A percentile compares a stretch with the other conserved stretches of the same genome.
These are phyloP conservation scores for Citrus unshiu DNA, from an alignment of 345 rosid genomes.

Conservation along the genomic window DNA sequence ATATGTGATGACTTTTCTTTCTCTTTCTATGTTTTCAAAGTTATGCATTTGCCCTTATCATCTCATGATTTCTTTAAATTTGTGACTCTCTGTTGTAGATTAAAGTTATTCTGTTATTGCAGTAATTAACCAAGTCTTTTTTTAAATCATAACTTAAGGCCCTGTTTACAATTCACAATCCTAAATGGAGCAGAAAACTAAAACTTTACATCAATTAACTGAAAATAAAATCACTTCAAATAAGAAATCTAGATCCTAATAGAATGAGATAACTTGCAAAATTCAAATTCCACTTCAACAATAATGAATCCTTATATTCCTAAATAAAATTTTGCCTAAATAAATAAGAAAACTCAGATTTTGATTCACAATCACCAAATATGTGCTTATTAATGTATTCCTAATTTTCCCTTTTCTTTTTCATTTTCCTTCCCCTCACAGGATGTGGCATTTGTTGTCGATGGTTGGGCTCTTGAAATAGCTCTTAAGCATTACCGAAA, in stretches of 20 bases:
- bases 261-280: not conserved
- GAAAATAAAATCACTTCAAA: too few species aligned
- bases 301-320: not conserved
- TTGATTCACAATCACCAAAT: not conserved
- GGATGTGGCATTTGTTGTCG: constrained; percentile 96
- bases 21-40: not conserved
- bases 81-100: not conserved
- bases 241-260: not conserved
- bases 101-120: not conserved
- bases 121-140: not conserved
- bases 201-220: too few species aligned
- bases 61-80: not conserved
- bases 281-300: not conserved
- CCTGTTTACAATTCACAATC: not conserved
- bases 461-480: constrained; percentile 99
- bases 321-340: not conserved
- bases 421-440: constrained; percentile 20
- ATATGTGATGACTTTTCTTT: not conserved
- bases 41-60: too few species aligned
- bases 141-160: not conserved
- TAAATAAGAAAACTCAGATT: not conserved
- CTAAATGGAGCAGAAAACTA: not conserved
- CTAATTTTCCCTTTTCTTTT: not conserved
- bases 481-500: constrained; percentile 73
- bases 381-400: not conserved